Evolutionary conservation across 257 asterid genomes (phyloP).

Genomic region (Solanum ossicruentum): DNA sequence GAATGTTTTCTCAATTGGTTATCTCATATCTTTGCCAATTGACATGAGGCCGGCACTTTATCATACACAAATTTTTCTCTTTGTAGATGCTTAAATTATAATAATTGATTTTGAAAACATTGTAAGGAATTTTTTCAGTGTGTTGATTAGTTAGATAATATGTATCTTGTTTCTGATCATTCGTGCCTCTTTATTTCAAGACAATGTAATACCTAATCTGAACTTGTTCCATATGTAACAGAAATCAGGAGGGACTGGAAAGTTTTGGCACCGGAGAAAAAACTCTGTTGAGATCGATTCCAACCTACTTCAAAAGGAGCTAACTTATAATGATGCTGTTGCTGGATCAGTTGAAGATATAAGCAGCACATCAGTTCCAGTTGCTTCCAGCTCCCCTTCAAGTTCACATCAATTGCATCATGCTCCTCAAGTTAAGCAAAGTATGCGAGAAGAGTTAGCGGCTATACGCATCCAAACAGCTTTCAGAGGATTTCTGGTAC

Average conservation of each 20-base stretch:
- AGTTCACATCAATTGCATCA: constrained; percentile 47
- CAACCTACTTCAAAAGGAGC: constrained; percentile 36
- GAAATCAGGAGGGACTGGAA: constrained; percentile 55
- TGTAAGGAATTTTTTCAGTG: too few species aligned
- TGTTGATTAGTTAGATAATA: background rate
- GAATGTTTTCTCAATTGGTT: background rate
- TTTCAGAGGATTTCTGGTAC: constrained; percentile 91
- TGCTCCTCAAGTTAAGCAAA: constrained; percentile 28
- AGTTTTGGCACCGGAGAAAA: constrained; percentile 71
- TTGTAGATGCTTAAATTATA: background rate
- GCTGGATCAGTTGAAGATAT: constrained; percentile 29
- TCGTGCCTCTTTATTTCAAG: background rate
- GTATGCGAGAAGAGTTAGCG: constrained; percentile 74
- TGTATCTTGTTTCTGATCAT: background rate
- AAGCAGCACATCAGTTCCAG: constrained; percentile 33
- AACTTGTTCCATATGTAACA: constrained; percentile 16
- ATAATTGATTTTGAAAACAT: background rate
- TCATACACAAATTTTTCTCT: background rate
- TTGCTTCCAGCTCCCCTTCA: constrained; percentile 49
- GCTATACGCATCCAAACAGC: constrained; percentile 85
- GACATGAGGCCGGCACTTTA: background rate
- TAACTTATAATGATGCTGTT: constrained; percentile 19
- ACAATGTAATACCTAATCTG: background rate
- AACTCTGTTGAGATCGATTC: constrained; percentile 65
- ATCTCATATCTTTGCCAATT: background rate